Evolutionary conservation across 345 rosid genomes (phyloP).

Genomic region (Boechera stricta): DNA sequence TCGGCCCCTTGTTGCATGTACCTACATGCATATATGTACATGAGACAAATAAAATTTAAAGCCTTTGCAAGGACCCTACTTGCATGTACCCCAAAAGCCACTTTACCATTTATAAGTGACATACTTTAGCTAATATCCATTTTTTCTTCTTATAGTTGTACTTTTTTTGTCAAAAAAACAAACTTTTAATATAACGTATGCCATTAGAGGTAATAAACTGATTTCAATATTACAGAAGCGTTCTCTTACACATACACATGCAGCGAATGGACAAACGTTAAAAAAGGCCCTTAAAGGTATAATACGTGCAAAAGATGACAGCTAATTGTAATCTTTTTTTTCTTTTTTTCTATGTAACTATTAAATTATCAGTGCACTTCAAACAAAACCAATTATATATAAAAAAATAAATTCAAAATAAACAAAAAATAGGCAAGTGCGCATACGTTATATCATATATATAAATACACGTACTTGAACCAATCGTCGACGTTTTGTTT

Average conservation of each 20-base stretch:
- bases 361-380: background rate
- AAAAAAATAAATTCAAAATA: background rate
- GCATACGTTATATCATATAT: background rate
- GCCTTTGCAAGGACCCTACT: background rate
- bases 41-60: background rate
- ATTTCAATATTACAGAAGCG: background rate
- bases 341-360: background rate
- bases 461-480: constrained; percentile 60
- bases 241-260: background rate
- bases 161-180: background rate
- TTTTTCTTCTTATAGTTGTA: background rate
- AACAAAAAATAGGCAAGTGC: background rate
- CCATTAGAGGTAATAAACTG: background rate
- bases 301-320: background rate
- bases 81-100: background rate
- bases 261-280: background rate
- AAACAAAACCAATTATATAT: background rate
- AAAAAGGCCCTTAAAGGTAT: background rate
- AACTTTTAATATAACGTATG: constrained; percentile 5
- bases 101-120: background rate
- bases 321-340: background rate
- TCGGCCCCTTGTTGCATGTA: constrained; percentile 88
- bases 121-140: background rate
- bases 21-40: constrained; percentile 37
- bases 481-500: constrained; percentile 74